A percentile compares a stretch with the other conserved stretches of the same genome.
Evolutionary conservation across 169 alveolate species (phyloP).

Genomic region (Neospora caninum): DNA sequence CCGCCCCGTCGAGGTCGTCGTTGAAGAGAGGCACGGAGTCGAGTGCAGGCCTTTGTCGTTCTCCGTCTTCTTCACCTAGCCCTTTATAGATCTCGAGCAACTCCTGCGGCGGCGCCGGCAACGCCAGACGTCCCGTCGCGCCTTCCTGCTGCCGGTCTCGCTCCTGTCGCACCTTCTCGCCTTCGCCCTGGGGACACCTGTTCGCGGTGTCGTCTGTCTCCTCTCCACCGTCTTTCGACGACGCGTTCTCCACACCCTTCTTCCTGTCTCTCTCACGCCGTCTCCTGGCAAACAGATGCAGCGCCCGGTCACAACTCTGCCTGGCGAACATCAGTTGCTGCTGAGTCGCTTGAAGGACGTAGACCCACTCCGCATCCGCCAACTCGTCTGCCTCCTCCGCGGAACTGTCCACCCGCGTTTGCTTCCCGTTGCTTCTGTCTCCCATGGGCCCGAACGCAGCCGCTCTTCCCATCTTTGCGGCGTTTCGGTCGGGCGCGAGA

Average conservation of each 20-base stretch:
- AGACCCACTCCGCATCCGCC: conserved; percentile 1
- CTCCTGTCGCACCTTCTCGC: background rate
- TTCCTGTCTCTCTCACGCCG: background rate
- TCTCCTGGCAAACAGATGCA: background rate
- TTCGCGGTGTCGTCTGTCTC: background rate
- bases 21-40: background rate
- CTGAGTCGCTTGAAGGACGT: background rate
- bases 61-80: background rate
- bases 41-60: background rate
- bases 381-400: background rate
- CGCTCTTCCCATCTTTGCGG: too few relatives aligned
- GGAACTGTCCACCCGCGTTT: background rate
- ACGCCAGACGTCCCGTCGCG: background rate
- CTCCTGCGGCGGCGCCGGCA: background rate
- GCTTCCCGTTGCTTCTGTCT: background rate
- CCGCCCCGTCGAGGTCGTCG: background rate
- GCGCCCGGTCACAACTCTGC: background rate
- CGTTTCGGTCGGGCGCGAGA: too few relatives aligned
- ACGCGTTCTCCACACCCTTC: background rate
- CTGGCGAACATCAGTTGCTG: conserved; percentile 3
- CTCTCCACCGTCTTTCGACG: background rate
- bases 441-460: background rate
- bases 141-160: background rate
- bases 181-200: background rate
- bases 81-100: conserved; percentile 9